Evolutionary conservation across 78 protist species (phyloP).

Genomic region (Dictyostelium citrinum): DNA sequence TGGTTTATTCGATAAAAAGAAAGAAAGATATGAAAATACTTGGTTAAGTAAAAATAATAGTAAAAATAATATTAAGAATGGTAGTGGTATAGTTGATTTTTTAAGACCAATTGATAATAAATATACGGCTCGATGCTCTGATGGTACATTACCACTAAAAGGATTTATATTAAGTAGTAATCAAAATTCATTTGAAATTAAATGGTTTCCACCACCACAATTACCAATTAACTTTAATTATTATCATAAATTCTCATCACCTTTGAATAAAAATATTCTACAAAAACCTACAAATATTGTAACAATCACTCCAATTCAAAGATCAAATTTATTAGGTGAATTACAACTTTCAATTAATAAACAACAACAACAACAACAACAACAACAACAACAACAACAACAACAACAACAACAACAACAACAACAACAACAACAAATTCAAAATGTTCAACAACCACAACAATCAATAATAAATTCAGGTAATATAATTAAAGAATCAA

Average conservation of each 20-base stretch:
- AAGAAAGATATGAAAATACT: not conserved
- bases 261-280: not conserved
- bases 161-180: constrained; percentile 3
- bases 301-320: constrained; percentile 23
- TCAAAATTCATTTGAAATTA: constrained; percentile 3
- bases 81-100: not conserved
- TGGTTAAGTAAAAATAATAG: not conserved
- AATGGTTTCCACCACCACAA: constrained; percentile 55
- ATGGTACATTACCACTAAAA: constrained; percentile 50
- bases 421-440: not conserved
- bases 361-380: not conserved
- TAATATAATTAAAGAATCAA: constrained; percentile 13
- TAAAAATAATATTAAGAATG: not conserved
- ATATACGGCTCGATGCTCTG: constrained; percentile 2
- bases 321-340: constrained; percentile 38
- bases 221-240: not conserved
- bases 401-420: not conserved
- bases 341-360: not conserved
- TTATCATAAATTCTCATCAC: not conserved
- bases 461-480: not conserved
- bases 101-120: constrained; percentile 37
- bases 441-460: not conserved
- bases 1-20: not conserved
- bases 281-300: not conserved
- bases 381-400: constrained; percentile 5